Percentiles rank a stretch among this genome's conserved stretches.
Conservation (phyloP, 192 early-diverging fungal genomes). For the Coemansia sp. region DNA sequence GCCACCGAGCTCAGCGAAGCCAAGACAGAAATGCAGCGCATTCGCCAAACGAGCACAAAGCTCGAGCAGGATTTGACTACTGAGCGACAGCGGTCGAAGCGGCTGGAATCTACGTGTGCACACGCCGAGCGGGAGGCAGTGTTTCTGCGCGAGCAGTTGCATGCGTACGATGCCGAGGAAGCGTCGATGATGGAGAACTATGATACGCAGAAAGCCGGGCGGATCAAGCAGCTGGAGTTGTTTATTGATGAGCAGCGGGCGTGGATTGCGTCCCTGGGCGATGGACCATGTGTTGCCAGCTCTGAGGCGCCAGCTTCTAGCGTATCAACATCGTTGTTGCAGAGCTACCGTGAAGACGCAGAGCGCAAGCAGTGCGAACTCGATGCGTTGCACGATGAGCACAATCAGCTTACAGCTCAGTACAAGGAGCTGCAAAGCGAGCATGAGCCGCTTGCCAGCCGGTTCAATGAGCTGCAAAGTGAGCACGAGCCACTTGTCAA, state of each 20-base stretch:
- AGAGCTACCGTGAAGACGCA: slow-evolving; percentile 26
- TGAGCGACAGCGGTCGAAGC: slow-evolving; percentile 34
- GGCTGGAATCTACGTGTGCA: slow-evolving; percentile 52
- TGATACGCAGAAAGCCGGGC: slow-evolving; percentile 59
- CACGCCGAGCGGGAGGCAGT: slow-evolving; percentile 62
- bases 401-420: background rate
- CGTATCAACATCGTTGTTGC: slow-evolving; percentile 19
- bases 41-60: background rate
- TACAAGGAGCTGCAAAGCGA: slow-evolving; percentile 12
- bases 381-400: slow-evolving; percentile 10
- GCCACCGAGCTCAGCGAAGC: background rate
- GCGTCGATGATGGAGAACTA: slow-evolving; percentile 55
- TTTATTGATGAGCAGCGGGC: slow-evolving; percentile 61
- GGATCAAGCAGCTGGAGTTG: slow-evolving; percentile 62
- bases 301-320: too few species aligned
- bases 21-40: slow-evolving; percentile 6
- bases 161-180: slow-evolving; percentile 48
- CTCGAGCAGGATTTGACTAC: slow-evolving; percentile 11
- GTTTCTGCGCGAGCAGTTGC: slow-evolving; percentile 67
- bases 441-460: background rate
- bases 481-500: slow-evolving; percentile 3
- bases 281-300: background rate
- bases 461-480: slow-evolving; percentile 6
- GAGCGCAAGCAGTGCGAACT: slow-evolving; percentile 22
- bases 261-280: slow-evolving; percentile 24